Percentiles rank a stretch among this genome's conserved stretches.
These are phyloP conservation scores for Penicillium sp. DNA, from an alignment of 2,329 filamentous ascomycete genomes.

Conservation along the genomic window DNA sequence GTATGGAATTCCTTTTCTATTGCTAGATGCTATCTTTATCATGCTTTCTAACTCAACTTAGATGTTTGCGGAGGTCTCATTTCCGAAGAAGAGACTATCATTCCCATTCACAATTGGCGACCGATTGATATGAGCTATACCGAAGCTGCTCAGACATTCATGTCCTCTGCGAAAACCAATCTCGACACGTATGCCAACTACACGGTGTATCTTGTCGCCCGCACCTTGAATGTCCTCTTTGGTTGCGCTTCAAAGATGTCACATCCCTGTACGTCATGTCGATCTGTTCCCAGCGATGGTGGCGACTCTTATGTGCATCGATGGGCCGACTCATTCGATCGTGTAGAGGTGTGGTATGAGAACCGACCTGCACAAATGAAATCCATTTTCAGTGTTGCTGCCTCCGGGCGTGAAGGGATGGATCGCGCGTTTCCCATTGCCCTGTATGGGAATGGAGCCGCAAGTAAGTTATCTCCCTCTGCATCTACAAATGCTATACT, in stretches of 20 bases:
- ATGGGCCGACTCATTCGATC: slow-evolving; percentile 45
- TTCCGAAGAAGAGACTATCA: slow-evolving; percentile 53
- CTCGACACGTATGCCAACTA: slow-evolving; percentile 56
- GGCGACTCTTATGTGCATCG: slow-evolving; percentile 25
- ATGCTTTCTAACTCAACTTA: slow-evolving; percentile 9
- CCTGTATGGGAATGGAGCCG: slow-evolving; percentile 29
- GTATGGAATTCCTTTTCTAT: slow-evolving; percentile 20
- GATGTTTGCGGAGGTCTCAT: slow-evolving; percentile 57
- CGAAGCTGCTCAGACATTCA: slow-evolving; percentile 25
- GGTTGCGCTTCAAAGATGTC: slow-evolving; percentile 10
- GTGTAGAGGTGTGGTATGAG: slow-evolving; percentile 47
- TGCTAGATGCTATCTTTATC: background rate
- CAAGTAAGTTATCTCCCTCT: slow-evolving; percentile 20
- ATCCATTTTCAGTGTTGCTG: slow-evolving; percentile 25
- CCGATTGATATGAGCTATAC: slow-evolving; percentile 24
- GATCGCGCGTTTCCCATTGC: slow-evolving; percentile 29
- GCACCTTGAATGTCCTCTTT: slow-evolving; percentile 46
- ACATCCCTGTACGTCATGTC: slow-evolving; percentile 17
- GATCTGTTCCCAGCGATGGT: slow-evolving; percentile 20
- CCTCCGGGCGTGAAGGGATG: slow-evolving; percentile 6
- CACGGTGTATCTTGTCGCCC: slow-evolving; percentile 52
- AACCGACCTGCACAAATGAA: slow-evolving; percentile 33
- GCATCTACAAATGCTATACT: background rate
- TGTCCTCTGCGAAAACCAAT: slow-evolving; percentile 27
- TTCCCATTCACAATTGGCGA: slow-evolving; percentile 52